These are phyloP conservation scores for Penicillium riverlandense DNA, from an alignment of 495 filamentous ascomycete genomes.

Conservation along the genomic window DNA sequence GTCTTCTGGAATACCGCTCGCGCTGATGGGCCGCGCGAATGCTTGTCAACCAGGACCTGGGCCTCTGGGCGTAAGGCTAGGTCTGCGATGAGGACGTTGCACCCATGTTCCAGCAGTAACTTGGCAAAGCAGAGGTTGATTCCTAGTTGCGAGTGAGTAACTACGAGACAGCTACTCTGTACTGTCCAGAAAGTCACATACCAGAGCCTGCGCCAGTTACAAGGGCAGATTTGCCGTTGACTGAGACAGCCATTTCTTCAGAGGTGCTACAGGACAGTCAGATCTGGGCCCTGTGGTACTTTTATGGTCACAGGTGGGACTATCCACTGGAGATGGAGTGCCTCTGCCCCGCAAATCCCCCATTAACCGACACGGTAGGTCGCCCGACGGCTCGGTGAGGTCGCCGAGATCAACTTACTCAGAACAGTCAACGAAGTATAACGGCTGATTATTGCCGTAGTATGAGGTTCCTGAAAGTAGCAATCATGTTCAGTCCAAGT, in stretches of 20 bases:
- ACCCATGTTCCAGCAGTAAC: slow-evolving; percentile 49
- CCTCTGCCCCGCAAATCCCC: background rate
- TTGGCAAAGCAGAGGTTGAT: slow-evolving; percentile 54
- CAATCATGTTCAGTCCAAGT: no score
- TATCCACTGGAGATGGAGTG: slow-evolving; percentile 3
- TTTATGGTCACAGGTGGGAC: slow-evolving; percentile 12
- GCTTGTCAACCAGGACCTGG: slow-evolving; percentile 44
- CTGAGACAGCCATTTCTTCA: slow-evolving; percentile 34
- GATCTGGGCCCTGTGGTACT: background rate
- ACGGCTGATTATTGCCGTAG: no score
- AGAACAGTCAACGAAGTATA: no score
- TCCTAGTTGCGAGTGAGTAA: slow-evolving; percentile 11
- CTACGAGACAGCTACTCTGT: background rate
- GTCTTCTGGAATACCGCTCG: slow-evolving; percentile 56
- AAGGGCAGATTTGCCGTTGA: slow-evolving; percentile 58
- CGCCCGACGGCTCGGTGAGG: no score
- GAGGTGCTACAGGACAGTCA: background rate
- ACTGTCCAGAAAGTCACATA: slow-evolving; percentile 16
- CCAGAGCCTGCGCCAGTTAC: slow-evolving; percentile 67
- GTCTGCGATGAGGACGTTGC: slow-evolving; percentile 62
- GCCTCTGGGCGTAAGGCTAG: slow-evolving; percentile 59
- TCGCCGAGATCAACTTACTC: no score
- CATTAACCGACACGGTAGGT: slow-evolving; percentile 1
- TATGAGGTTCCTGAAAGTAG: no score
- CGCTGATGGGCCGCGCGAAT: slow-evolving; percentile 27